phyloP scores from a whole-genome alignment of 1,284 basidiomycete genomes.

The Irpex sp. region DNA sequence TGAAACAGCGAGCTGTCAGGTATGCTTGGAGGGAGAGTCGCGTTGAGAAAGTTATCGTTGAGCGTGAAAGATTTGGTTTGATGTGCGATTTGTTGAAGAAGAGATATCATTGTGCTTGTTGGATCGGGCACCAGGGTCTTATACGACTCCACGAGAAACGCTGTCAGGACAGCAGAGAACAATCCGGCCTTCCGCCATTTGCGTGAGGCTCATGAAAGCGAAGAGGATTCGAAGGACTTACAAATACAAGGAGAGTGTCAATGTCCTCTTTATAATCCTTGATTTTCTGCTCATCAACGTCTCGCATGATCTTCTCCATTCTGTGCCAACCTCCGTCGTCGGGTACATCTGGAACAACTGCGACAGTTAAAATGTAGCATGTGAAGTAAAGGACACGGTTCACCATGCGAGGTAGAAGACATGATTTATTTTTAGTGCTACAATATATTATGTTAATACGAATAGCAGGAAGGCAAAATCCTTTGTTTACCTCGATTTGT shows the following conservation, averaged over 20 bases:
- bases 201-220: too few relatives aligned
- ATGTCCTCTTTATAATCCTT: conserved; percentile 9
- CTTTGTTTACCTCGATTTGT: too few relatives aligned
- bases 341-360: too few relatives aligned
- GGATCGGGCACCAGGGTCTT: background rate
- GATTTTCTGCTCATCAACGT: conserved; percentile 5
- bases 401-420: too few relatives aligned
- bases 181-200: conserved; percentile 2
- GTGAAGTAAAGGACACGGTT: too few relatives aligned
- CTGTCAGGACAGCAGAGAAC: conserved; percentile 4
- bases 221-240: background rate
- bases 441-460: too few relatives aligned
- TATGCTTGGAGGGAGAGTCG: background rate
- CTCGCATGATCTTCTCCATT: conserved; percentile 2
- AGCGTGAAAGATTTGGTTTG: background rate
- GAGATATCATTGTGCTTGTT: background rate
- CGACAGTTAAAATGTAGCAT: too few relatives aligned
- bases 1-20: background rate
- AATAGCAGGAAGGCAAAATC: too few relatives aligned
- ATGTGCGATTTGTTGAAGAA: background rate
- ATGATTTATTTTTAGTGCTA: too few relatives aligned
- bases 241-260: conserved; percentile 10
- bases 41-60: background rate
- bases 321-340: background rate
- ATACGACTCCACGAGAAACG: conserved; percentile 2